Base-by-base conservation (phyloP, 306 rosid genomes). In the Prunus dulcis region DNA sequence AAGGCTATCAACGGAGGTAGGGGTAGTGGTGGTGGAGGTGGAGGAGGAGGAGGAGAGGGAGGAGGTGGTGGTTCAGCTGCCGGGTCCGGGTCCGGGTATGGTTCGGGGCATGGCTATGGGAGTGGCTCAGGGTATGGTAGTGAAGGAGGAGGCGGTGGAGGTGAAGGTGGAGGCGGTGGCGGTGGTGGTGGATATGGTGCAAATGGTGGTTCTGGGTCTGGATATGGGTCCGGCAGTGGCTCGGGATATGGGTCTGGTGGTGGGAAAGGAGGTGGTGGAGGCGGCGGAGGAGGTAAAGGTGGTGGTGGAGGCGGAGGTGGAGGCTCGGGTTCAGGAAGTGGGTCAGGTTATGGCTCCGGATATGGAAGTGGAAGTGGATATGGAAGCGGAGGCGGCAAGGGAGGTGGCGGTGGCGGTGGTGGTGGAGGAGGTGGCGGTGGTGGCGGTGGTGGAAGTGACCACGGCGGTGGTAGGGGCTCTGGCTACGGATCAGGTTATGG, bases 21-120 rank as follows among this genome's bases (percentile, higher is more conserved):
- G 0, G 87, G 90, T 0, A 84, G 84, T 0, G 85, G 86, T 0
- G 85, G 86, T 0, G 91, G 91, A 0, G 82, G 79, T 2, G 82
- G 80, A 0, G 80, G 77, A 0, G 78, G 80, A 0, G 79, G 85
- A 0, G 88, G 80, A 0, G 88, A 85, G 0, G 85, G 83, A 0
- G 84, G 84, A 1, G 76, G 80, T 3, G 58, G 64, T 27, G 75
- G 74, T 14, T 71, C 50, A 60, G 76, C 81, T 19, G 30, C 18
- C 5, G 80, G 78, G 25, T 58, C 9, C 0, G 85, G 80, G 10
- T 82, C 85, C 0, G 93, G 89, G 50, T 82, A 69, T 67, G 89
- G 90, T 0, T 88, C 83, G 0, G 90, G 93, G 25, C 76, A 67
- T 5, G 92, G 92, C 25, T 86, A 81, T 5, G 88, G 93, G 62